These are phyloP conservation scores for Setaria viridis DNA, from an alignment of 202 grass and related monocot genomes.

Conservation along the genomic window DNA sequence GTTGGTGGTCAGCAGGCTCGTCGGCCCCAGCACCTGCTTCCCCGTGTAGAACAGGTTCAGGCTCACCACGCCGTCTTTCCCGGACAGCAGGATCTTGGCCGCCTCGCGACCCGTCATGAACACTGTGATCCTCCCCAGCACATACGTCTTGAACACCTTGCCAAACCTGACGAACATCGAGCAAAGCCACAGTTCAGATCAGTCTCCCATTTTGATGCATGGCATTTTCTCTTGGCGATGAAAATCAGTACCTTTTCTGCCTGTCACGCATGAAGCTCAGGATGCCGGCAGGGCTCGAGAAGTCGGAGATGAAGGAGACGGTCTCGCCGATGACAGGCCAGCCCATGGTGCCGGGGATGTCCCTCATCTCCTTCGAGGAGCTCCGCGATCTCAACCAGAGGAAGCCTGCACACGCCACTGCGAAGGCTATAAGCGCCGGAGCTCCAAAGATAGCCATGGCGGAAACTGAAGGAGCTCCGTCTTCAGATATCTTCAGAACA, in stretches of 20 bases:
- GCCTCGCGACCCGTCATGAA: slow-evolving; percentile 76
- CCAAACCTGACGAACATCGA: slow-evolving; percentile 43
- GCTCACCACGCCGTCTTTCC: slow-evolving; percentile 77
- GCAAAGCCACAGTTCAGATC: neutral
- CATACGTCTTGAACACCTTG: slow-evolving; percentile 82
- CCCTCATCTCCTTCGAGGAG: slow-evolving; percentile 38
- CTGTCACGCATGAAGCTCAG: slow-evolving; percentile 73
- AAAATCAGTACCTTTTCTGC: slow-evolving; percentile 35
- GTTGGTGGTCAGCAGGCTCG: slow-evolving; percentile 69
- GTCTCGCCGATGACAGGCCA: slow-evolving; percentile 77
- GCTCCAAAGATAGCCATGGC: slow-evolving; percentile 43
- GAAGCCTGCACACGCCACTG: neutral
- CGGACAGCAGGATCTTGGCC: slow-evolving; percentile 68
- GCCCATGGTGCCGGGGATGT: slow-evolving; percentile 64
- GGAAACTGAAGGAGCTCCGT: neutral
- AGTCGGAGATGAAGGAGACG: slow-evolving; percentile 68
- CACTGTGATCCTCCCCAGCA: slow-evolving; percentile 67
- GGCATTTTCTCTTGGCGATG: neutral
- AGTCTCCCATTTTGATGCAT: neutral
- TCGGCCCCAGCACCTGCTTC: slow-evolving; percentile 72
- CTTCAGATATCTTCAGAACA: neutral
- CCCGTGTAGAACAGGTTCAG: slow-evolving; percentile 77
- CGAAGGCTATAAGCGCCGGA: slow-evolving; percentile 8
- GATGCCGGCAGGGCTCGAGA: slow-evolving; percentile 58
- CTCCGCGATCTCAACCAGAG: slow-evolving; percentile 42